Percentiles rank a stretch among this genome's conserved stretches.
Evolutionary conservation across 2,329 filamentous ascomycete genomes (phyloP).

Genomic region (Metarhizium robertsii): DNA sequence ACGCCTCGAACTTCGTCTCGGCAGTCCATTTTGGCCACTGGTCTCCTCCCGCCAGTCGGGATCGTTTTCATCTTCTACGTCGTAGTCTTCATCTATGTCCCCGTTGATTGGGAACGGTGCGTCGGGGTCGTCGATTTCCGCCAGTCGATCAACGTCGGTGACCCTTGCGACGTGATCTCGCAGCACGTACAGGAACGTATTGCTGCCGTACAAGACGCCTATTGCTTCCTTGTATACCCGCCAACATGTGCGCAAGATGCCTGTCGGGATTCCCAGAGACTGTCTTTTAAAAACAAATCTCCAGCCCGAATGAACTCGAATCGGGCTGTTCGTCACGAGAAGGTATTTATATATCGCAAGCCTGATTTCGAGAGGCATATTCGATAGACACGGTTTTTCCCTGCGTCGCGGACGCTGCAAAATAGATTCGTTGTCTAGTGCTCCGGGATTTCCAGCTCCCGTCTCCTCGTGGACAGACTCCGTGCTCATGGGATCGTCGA

Average conservation of each 20-base stretch:
- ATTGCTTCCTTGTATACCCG: conserved; percentile 27
- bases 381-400: background rate
- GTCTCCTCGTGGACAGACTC: background rate
- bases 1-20: background rate
- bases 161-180: conserved; percentile 24
- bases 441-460: background rate
- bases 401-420: background rate
- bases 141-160: conserved; percentile 10
- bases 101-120: background rate
- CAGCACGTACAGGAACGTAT: conserved; percentile 36
- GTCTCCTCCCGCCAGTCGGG: conserved; percentile 8
- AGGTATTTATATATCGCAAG: conserved; percentile 21
- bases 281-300: conserved; percentile 20
- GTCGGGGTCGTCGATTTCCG: conserved; percentile 8
- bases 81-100: conserved; percentile 6
- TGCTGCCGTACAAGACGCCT: conserved; percentile 36
- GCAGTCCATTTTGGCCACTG: background rate
- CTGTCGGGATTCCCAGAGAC: conserved; percentile 20
- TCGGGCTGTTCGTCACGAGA: conserved; percentile 20
- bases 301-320: conserved; percentile 26
- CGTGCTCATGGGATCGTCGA: background rate
- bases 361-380: conserved; percentile 21
- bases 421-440: background rate
- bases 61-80: conserved; percentile 5
- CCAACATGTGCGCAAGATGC: conserved; percentile 28